Percentiles rank a stretch among this genome's conserved stretches.
phyloP scores from a whole-genome alignment of 2,329 filamentous ascomycete species.

The Chrysosporium queenslandicum region DNA sequence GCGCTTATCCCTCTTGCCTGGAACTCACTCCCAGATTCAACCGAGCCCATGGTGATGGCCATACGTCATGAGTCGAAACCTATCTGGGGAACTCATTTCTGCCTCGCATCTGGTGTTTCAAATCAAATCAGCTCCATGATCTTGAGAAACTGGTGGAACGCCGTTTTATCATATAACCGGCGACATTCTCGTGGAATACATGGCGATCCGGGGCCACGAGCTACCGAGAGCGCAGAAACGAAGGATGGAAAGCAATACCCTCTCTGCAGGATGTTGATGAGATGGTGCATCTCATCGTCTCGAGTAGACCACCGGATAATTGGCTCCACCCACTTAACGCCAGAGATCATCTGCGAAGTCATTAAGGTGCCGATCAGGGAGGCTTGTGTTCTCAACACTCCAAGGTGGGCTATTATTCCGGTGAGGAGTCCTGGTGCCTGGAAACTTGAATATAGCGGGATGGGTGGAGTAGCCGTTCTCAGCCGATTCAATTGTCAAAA shows the following conservation, averaged over 20 bases:
- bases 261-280: background rate
- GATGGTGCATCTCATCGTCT: conserved; percentile 6
- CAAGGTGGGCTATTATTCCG: background rate
- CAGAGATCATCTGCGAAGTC: background rate
- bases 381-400: background rate
- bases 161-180: conserved; percentile 33
- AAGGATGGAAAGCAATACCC: background rate
- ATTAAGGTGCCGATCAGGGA: background rate
- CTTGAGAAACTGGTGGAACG: conserved; percentile 59
- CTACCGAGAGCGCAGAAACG: background rate
- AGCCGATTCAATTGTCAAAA: background rate
- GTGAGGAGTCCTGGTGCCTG: conserved; percentile 21
- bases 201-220: background rate
- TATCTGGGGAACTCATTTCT: conserved; percentile 82
- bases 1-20: conserved; percentile 52
- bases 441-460: conserved; percentile 29
- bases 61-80: conserved; percentile 58
- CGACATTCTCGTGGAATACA: background rate
- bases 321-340: background rate
- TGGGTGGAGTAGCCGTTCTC: background rate
- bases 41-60: conserved; percentile 58
- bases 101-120: conserved; percentile 29
- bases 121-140: background rate
- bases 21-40: conserved; percentile 34
- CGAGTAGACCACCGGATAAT: conserved; percentile 17